Evolutionary conservation across 331 rosid genomes (phyloP).

Genomic region (Phaseolus coccineus): DNA sequence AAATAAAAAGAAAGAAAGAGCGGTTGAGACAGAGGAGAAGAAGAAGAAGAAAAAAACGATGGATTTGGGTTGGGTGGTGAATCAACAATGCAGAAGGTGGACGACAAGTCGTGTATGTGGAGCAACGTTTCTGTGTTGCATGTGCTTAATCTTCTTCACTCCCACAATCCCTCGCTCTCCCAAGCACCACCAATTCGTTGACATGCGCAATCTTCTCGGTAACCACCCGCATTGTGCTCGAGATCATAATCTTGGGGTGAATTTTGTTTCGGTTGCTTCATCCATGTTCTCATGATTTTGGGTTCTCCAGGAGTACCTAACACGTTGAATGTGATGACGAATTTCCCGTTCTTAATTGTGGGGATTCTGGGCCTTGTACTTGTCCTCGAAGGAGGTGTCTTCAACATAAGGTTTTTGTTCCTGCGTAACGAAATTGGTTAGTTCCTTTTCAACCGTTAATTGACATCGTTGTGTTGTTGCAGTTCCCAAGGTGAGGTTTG

Average conservation of each 20-base stretch:
- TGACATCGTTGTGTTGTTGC: constrained; percentile 36
- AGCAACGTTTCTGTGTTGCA: constrained; percentile 50
- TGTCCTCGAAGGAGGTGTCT: constrained; percentile 57
- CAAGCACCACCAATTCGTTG: constrained; percentile 55
- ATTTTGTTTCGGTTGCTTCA: constrained; percentile 12
- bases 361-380: constrained; percentile 73
- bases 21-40: background rate
- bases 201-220: constrained; percentile 80
- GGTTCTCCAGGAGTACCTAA: constrained; percentile 65
- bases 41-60: background rate
- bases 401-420: constrained; percentile 55
- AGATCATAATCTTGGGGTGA: background rate
- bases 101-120: constrained; percentile 52
- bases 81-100: constrained; percentile 51
- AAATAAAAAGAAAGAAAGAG: background rate
- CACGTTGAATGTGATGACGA: constrained; percentile 71
- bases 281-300: constrained; percentile 22
- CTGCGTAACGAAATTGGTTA: background rate
- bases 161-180: constrained; percentile 66
- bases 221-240: constrained; percentile 20
- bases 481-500: constrained; percentile 53
- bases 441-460: constrained; percentile 4
- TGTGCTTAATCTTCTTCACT: constrained; percentile 51
- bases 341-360: constrained; percentile 74
- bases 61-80: constrained; percentile 54